Evolutionary conservation across 176 grass and related monocot species (phyloP), one percentile per base, ranked within the genome.

Genomic region (Bonia amplexicaulis): DNA sequence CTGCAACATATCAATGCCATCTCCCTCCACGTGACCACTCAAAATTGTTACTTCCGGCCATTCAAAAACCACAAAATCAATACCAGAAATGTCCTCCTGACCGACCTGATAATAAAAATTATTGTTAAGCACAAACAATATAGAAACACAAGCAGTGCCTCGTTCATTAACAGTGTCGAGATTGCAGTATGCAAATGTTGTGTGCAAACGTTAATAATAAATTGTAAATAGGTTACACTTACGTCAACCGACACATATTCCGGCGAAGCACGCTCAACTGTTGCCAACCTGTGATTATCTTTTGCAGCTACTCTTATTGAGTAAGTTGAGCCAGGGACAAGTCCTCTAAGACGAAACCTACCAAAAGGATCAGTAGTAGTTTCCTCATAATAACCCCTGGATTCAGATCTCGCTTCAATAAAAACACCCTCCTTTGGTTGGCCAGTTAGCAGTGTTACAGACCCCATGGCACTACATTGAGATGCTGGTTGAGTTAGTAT

Each of bases 61-160:
- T 89, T 99, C 97, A 89, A 99, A 99, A 51, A 92, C 91, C 57
- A 99, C 84, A 85, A 99, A 96, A 87, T 92, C 86, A 84, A 96
- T 82, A 68, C 81, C 91, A 78, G 78, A 91, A 26, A 93, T 92
- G 79, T 96, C 97, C 74, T 90, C 86, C 49, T 45, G 74, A 86
- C 88, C 93, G 39, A 99, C 93, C 93, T 98, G 78, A 60, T 80
- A 88, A 75, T 82, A 44, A 39, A 79, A 46, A 76, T 78, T 47
- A 17, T 11, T 72, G 42, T 15, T 77, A 78, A 77, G 73, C 33
- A 83, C 48, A 82, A 83, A 84, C 4, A 72, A 79, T 15, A 85
- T 69, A 42, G 60, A 77, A 86, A 27, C 53, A 29, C 15, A 64
- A 65, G 45, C 69, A 91, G 45, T 49, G 70, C 33, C 26, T 35